phyloP scores from a whole-genome alignment of 192 early-diverging fungal genomes.

The Podila epigama region DNA sequence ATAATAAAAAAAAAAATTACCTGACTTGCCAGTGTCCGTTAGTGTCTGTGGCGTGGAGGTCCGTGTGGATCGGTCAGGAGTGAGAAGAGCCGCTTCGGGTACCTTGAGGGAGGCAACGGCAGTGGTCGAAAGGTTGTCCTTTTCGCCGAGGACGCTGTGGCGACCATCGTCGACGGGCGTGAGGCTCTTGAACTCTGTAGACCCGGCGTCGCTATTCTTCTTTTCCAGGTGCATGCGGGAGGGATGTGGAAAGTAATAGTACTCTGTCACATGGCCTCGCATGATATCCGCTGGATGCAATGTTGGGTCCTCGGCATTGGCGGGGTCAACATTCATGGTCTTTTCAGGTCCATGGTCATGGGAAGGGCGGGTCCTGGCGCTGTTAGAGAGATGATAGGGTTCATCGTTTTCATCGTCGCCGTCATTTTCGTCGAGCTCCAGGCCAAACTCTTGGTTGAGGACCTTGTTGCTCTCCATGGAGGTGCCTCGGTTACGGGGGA shows the following conservation, averaged over 20 bases:
- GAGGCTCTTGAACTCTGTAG: too few species aligned
- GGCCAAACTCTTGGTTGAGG: background rate
- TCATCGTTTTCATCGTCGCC: background rate
- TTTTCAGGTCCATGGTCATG: background rate
- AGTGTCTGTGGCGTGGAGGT: too few species aligned
- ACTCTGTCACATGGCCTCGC: background rate
- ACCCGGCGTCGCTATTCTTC: background rate
- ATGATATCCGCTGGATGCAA: background rate
- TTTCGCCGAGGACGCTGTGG: too few species aligned
- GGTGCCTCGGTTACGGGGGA: background rate
- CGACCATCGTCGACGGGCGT: too few species aligned
- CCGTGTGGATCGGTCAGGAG: background rate
- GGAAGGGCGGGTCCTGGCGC: too few species aligned
- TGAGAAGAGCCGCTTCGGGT: background rate
- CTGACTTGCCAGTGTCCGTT: too few species aligned
- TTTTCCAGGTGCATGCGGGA: background rate
- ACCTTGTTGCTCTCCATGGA: background rate
- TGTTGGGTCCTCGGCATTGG: background rate
- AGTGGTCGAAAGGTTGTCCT: too few species aligned
- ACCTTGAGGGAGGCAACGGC: background rate
- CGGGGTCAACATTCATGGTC: background rate
- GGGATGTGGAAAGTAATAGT: background rate
- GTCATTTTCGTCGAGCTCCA: background rate
- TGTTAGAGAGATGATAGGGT: background rate
- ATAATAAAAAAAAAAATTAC: too few species aligned